Percentiles rank a stretch among this genome's conserved stretches.
Evolutionary conservation across 805 yeast species (phyloP).

Genomic region (Soucietia sequanensis): DNA sequence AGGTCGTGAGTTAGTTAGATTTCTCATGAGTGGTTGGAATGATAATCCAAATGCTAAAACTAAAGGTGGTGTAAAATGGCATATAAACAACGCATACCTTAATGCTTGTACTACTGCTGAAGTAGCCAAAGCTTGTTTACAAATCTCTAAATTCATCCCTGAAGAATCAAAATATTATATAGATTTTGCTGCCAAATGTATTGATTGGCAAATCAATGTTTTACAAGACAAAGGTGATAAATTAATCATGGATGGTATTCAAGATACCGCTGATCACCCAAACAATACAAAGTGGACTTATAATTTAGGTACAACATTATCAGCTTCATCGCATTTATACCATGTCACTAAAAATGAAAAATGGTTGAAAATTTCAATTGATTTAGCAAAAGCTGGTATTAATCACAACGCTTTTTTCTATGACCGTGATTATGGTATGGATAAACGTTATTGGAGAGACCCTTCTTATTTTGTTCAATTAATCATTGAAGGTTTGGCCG

Average conservation of each 20-base stretch:
- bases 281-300: slow-evolving; percentile 63
- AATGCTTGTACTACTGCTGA: slow-evolving; percentile 70
- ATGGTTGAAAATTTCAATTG: slow-evolving; percentile 48
- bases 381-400: slow-evolving; percentile 58
- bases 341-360: slow-evolving; percentile 48
- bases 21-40: slow-evolving; percentile 66
- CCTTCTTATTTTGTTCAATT: slow-evolving; percentile 62
- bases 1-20: slow-evolving; percentile 57
- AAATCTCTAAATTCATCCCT: slow-evolving; percentile 53
- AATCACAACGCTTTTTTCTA: slow-evolving; percentile 55
- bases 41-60: slow-evolving; percentile 38
- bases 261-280: slow-evolving; percentile 39
- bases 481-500: slow-evolving; percentile 66
- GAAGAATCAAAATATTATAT: slow-evolving; percentile 46
- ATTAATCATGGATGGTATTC: slow-evolving; percentile 61
- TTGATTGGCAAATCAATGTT: slow-evolving; percentile 54
- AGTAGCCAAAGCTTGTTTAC: slow-evolving; percentile 59
- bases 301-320: slow-evolving; percentile 64
- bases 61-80: slow-evolving; percentile 70
- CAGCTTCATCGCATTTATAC: slow-evolving; percentile 52
- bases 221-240: slow-evolving; percentile 55
- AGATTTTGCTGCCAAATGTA: slow-evolving; percentile 58
- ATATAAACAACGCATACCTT: slow-evolving; percentile 55
- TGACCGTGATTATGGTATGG: slow-evolving; percentile 59
- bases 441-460: slow-evolving; percentile 63